Evolutionary conservation across 164 flowering plant species (phyloP).

Genomic region (Macadamia tetraphylla): DNA sequence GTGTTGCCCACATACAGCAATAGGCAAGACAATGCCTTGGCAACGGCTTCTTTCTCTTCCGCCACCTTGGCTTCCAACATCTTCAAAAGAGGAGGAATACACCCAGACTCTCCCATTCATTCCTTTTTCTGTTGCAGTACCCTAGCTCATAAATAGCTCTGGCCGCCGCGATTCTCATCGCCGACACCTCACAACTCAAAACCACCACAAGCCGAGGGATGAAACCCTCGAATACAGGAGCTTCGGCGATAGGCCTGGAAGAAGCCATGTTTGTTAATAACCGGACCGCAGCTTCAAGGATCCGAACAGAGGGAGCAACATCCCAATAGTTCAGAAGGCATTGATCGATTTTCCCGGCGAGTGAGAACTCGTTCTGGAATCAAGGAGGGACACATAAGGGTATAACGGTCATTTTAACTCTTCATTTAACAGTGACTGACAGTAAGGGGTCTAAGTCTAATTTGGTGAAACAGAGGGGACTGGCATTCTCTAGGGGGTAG

Average conservation of each 20-base stretch:
- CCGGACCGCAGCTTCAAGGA: constrained; percentile 55
- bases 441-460: too few relatives aligned
- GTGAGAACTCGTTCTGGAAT: too few relatives aligned
- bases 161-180: constrained; percentile 61
- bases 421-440: too few relatives aligned
- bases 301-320: constrained; percentile 27
- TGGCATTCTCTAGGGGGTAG: too few relatives aligned
- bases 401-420: too few relatives aligned
- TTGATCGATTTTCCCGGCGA: constrained; percentile 36
- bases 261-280: constrained; percentile 48
- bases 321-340: constrained; percentile 75
- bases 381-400: too few relatives aligned
- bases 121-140: constrained; percentile 39
- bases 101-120: constrained; percentile 71
- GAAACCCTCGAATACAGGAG: constrained; percentile 53
- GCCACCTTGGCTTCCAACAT: constrained; percentile 76
- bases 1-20: constrained; percentile 47
- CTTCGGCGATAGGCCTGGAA: constrained; percentile 40
- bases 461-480: too few relatives aligned
- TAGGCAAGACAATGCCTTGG: constrained; percentile 51
- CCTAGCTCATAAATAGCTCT: constrained; percentile 52
- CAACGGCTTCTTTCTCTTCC: constrained; percentile 73
- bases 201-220: constrained; percentile 33
- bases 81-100: constrained; percentile 45
- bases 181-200: constrained; percentile 43